These are phyloP conservation scores for Erodium texanum DNA, from an alignment of 441 rosid species.

Conservation along the genomic window DNA sequence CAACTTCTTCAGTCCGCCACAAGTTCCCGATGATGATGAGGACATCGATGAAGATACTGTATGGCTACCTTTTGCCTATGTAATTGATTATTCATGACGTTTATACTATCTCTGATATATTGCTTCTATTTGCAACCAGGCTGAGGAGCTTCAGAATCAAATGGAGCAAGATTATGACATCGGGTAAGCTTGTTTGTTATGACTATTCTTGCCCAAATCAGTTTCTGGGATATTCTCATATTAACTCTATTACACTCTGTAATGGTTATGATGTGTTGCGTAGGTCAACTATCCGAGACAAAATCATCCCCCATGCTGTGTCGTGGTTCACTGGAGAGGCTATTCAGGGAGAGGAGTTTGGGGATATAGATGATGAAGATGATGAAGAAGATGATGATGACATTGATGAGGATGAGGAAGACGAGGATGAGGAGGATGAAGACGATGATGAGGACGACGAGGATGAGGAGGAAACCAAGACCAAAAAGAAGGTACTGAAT, in stretches of 20 bases:
- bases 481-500: conserved; percentile 49
- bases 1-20: conserved; percentile 82
- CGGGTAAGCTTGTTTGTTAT: conserved; percentile 36
- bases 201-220: background rate
- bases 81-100: background rate
- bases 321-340: conserved; percentile 93
- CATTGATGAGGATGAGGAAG: conserved; percentile 32
- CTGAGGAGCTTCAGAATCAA: conserved; percentile 77
- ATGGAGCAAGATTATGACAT: too few relatives aligned
- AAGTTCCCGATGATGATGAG: conserved; percentile 77
- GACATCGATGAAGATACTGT: conserved; percentile 80
- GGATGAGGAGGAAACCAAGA: conserved; percentile 40
- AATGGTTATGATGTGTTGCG: conserved; percentile 5
- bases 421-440: conserved; percentile 28
- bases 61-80: conserved; percentile 19
- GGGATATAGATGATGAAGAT: conserved; percentile 43
- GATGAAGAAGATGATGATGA: conserved; percentile 28
- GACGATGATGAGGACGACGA: conserved; percentile 33
- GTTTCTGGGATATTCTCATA: background rate
- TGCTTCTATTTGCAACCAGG: conserved; percentile 30
- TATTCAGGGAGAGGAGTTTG: conserved; percentile 49
- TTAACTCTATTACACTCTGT: background rate
- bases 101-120: background rate
- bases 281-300: conserved; percentile 76
- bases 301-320: conserved; percentile 81